These are phyloP conservation scores for Cyclotella baltica DNA, from an alignment of 108 stramenopile genomes.

Conservation along the genomic window DNA sequence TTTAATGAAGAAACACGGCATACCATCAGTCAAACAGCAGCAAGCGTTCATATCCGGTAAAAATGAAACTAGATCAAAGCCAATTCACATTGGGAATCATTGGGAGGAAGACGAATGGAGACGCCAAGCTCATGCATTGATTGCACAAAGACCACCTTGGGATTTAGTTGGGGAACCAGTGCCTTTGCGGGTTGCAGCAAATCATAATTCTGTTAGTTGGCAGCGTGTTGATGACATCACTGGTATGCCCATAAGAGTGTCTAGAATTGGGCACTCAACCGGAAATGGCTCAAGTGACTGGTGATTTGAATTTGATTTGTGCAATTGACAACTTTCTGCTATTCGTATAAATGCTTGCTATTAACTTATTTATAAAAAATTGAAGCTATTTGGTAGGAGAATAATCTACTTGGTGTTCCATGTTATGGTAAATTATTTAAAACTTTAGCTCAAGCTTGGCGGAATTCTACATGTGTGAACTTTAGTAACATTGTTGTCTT, in stretches of 20 bases:
- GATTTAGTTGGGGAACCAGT: constrained; percentile 33
- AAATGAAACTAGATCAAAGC: constrained; percentile 26
- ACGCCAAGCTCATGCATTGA: constrained; percentile 68
- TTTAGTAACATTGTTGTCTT: constrained; percentile 7
- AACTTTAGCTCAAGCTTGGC: too few species aligned
- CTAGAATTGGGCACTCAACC: constrained; percentile 65
- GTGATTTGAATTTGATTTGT: neutral
- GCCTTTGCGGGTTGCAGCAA: constrained; percentile 76
- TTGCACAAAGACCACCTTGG: constrained; percentile 58
- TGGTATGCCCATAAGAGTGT: constrained; percentile 55
- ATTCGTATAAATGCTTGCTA: too few species aligned
- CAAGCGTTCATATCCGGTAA: constrained; percentile 24
- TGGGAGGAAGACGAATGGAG: constrained; percentile 64
- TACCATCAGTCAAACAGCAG: constrained; percentile 38
- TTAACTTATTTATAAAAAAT: too few species aligned
- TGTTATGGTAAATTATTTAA: too few species aligned
- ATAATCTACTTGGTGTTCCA: too few species aligned
- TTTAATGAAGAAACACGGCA: constrained; percentile 83
- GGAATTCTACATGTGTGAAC: too few species aligned
- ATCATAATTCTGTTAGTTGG: constrained; percentile 78
- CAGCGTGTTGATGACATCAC: constrained; percentile 69
- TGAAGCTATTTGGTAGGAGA: too few species aligned
- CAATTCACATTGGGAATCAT: constrained; percentile 34
- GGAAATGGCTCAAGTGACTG: constrained; percentile 66
- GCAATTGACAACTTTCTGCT: neutral